Evolutionary conservation across 2,329 filamentous ascomycete genomes (phyloP).

Genomic region (Diaporthe ilicicola): DNA sequence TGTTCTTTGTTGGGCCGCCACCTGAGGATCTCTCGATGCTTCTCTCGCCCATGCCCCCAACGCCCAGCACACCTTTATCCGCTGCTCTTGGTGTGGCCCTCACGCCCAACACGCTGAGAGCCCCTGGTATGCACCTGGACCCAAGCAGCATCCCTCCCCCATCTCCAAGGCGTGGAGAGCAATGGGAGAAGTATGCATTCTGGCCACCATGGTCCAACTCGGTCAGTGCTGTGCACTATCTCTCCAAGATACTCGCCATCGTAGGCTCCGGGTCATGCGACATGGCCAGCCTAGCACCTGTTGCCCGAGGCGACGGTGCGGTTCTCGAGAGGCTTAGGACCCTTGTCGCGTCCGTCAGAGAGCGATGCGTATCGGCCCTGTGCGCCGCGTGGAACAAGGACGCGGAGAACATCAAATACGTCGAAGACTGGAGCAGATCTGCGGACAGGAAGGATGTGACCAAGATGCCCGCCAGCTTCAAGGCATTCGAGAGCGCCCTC

Average conservation of each 20-base stretch:
- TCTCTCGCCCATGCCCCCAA: constrained; percentile 79
- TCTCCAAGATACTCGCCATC: constrained; percentile 81
- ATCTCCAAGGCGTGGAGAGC: constrained; percentile 80
- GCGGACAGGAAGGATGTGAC: constrained; percentile 86
- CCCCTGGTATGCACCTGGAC: constrained; percentile 83
- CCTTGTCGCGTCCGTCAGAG: constrained; percentile 80
- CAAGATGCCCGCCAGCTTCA: constrained; percentile 86
- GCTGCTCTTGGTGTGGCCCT: constrained; percentile 49
- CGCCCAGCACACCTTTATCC: constrained; percentile 73
- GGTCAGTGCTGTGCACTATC: constrained; percentile 88
- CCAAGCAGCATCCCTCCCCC: constrained; percentile 78
- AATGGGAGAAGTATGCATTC: constrained; percentile 94
- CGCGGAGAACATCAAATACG: constrained; percentile 87
- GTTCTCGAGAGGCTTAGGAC: constrained; percentile 77
- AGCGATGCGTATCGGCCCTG: constrained; percentile 84
- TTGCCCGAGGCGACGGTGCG: constrained; percentile 62
- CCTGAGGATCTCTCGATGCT: constrained; percentile 90
- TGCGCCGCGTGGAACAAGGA: constrained; percentile 94
- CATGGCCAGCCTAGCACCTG: constrained; percentile 77
- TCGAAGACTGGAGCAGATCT: constrained; percentile 93
- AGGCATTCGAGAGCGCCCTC: constrained; percentile 84
- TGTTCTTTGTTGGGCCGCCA: constrained; percentile 87
- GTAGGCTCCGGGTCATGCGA: constrained; percentile 90
- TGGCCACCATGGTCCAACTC: constrained; percentile 96
- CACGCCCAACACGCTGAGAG: constrained; percentile 67